Conservation (phyloP, 495 filamentous ascomycete species). For the Choiromyces venosus region DNA sequence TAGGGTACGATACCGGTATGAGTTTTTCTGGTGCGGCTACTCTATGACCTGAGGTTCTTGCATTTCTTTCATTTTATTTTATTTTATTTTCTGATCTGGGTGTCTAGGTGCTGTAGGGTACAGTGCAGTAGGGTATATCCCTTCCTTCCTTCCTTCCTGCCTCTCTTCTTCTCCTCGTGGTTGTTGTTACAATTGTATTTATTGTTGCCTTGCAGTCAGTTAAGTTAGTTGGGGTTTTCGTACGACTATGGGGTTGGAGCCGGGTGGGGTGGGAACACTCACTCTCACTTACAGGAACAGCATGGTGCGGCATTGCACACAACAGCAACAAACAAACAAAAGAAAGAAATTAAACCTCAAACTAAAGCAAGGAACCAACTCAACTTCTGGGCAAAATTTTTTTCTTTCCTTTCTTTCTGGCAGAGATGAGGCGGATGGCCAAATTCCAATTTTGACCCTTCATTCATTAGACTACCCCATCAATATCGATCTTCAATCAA, state of each 20-base stretch:
- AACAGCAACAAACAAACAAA: too few relatives aligned
- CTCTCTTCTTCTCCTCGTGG: neutral
- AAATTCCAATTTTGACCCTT: neutral
- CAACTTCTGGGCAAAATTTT: too few relatives aligned
- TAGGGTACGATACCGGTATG: too few relatives aligned
- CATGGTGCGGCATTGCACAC: neutral
- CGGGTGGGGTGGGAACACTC: neutral
- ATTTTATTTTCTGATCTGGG: neutral
- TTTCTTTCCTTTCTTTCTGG: neutral
- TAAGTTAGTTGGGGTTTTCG: too few relatives aligned
- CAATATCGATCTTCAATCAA: neutral
- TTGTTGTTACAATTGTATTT: too few relatives aligned
- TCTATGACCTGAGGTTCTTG: neutral
- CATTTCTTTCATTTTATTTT: neutral
- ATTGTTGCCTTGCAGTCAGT: neutral
- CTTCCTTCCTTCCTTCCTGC: neutral
- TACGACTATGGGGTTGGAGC: neutral
- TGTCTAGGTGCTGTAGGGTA: neutral
- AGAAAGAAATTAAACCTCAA: neutral
- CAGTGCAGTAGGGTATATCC: neutral
- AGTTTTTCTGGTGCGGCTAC: neutral
- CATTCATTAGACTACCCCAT: neutral
- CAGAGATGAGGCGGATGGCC: neutral
- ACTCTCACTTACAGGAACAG: neutral
- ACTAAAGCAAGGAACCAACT: neutral